Percentiles rank a stretch among this genome's conserved stretches.
Evolutionary conservation across 108 stramenopile genomes (phyloP).

Genomic region (Conticribra guillardii): DNA sequence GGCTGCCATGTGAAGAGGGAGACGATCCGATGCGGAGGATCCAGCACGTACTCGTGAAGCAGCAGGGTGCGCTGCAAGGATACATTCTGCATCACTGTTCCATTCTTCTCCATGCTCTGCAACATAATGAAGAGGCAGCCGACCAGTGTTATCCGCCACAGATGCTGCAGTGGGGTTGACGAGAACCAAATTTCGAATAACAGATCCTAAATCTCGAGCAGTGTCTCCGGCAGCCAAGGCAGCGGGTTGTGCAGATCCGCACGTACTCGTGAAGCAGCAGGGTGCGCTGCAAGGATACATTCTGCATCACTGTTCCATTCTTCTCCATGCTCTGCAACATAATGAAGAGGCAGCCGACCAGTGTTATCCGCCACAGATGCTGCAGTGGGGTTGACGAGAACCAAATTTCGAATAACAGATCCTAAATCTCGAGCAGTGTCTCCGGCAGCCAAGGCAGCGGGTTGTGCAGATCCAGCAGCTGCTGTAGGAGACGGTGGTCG

Average conservation of each 20-base stretch:
- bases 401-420: conserved; percentile 69
- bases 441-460: too few relatives aligned
- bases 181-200: conserved; percentile 64
- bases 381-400: conserved; percentile 44
- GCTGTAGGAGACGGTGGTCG: neutral
- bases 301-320: conserved; percentile 70
- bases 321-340: conserved; percentile 56
- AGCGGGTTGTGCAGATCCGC: too few relatives aligned
- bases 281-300: conserved; percentile 62
- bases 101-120: conserved; percentile 61
- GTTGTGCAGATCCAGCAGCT: conserved; percentile 5
- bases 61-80: conserved; percentile 60
- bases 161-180: conserved; percentile 53
- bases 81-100: conserved; percentile 62
- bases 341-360: conserved; percentile 72
- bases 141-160: conserved; percentile 62
- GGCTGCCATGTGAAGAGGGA: conserved; percentile 82
- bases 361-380: conserved; percentile 61
- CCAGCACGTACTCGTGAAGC: conserved; percentile 61
- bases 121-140: conserved; percentile 69
- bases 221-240: too few relatives aligned
- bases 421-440: conserved; percentile 16
- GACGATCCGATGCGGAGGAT: conserved; percentile 36
- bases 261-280: conserved; percentile 51
- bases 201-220: conserved; percentile 40